Evolutionary conservation across 2,329 filamentous ascomycete genomes (phyloP).

Genomic region (Zasmidium citrigriseum): DNA sequence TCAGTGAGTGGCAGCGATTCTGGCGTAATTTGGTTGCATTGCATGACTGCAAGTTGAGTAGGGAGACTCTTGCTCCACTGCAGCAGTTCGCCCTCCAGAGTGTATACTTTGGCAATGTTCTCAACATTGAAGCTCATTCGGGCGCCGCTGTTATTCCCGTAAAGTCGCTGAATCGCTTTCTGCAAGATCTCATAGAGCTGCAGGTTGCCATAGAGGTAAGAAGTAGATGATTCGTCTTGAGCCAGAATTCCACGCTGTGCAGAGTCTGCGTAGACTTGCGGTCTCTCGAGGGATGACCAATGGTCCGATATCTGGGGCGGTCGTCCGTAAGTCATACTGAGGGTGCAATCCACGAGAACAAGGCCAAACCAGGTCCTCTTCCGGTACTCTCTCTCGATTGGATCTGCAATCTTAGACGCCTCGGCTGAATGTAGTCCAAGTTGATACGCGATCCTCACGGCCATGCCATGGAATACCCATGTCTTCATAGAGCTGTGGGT

Average conservation of each 20-base stretch:
- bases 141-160: conserved; percentile 7
- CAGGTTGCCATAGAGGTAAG: conserved; percentile 10
- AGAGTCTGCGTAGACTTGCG: conserved; percentile 6
- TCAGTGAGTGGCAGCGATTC: background rate
- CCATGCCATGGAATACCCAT: conserved; percentile 8
- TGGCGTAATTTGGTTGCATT: background rate
- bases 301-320: background rate
- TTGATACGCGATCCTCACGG: conserved; percentile 5
- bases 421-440: conserved; percentile 13
- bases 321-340: conserved; percentile 12
- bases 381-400: conserved; percentile 7
- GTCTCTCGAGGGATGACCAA: background rate
- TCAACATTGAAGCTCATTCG: conserved; percentile 7
- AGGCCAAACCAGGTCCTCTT: conserved; percentile 7
- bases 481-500: conserved; percentile 8
- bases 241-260: background rate
- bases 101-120: conserved; percentile 6
- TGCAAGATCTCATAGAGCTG: conserved; percentile 4
- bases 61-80: conserved; percentile 1
- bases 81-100: conserved; percentile 7
- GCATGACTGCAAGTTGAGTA: conserved; percentile 1
- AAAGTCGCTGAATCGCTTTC: conserved; percentile 3
- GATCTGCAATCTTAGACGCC: conserved; percentile 5
- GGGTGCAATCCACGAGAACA: conserved; percentile 5
- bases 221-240: background rate